Percentiles rank a stretch among this genome's conserved stretches.
Evolutionary conservation across 1,139 yeast genomes (phyloP).

Genomic region (Candida gigantensis): DNA sequence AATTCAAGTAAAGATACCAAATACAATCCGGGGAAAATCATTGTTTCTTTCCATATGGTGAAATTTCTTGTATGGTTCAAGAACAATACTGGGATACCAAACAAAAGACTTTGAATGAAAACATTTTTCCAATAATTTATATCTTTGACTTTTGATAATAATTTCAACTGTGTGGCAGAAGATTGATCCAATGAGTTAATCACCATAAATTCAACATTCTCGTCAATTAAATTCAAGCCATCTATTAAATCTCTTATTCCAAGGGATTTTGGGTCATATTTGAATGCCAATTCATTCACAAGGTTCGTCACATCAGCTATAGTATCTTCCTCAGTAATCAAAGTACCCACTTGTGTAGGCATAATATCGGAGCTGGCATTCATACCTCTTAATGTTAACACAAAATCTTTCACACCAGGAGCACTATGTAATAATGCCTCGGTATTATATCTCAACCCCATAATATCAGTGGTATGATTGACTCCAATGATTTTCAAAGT

Average conservation of each 20-base stretch:
- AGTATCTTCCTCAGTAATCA: slow-evolving; percentile 6
- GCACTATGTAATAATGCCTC: slow-evolving; percentile 40
- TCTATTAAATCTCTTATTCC: slow-evolving; percentile 64
- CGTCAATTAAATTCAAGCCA: slow-evolving; percentile 31
- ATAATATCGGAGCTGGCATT: slow-evolving; percentile 4
- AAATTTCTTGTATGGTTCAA: slow-evolving; percentile 51
- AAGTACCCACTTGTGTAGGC: slow-evolving; percentile 1
- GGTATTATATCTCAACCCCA: slow-evolving; percentile 36
- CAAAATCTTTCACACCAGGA: slow-evolving; percentile 29
- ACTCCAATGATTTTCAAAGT: slow-evolving; percentile 39
- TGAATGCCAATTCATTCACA: slow-evolving; percentile 41
- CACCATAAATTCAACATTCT: slow-evolving; percentile 38
- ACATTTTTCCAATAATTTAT: slow-evolving; percentile 66
- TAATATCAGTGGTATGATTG: slow-evolving; percentile 26
- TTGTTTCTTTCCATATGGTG: slow-evolving; percentile 27
- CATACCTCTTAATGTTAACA: slow-evolving; percentile 17
- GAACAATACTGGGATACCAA: slow-evolving; percentile 67
- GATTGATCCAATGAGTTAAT: slow-evolving; percentile 46
- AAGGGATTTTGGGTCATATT: slow-evolving; percentile 41
- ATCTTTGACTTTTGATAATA: slow-evolving; percentile 71
- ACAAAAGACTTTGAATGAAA: slow-evolving; percentile 49
- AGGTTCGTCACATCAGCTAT: slow-evolving; percentile 18
- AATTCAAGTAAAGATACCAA: slow-evolving; percentile 64
- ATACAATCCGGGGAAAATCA: slow-evolving; percentile 54
- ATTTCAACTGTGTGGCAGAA: slow-evolving; percentile 62